These are phyloP conservation scores for Pseudoturritis turrita DNA, from an alignment of 345 rosid species.

Conservation along the genomic window DNA sequence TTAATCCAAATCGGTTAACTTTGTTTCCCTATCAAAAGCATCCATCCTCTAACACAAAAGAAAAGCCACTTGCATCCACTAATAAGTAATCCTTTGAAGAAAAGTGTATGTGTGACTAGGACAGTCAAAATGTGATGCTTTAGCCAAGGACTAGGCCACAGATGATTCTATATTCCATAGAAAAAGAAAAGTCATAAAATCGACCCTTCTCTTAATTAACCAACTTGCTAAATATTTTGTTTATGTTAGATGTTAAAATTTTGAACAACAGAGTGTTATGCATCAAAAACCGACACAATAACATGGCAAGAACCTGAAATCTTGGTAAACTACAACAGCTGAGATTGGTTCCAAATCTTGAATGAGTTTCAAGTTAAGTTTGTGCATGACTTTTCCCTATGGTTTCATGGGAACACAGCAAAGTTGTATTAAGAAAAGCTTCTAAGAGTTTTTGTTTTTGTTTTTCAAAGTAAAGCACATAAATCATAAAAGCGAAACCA, in stretches of 20 bases:
- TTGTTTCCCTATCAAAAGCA: neutral
- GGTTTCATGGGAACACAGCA: neutral
- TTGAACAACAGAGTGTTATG: neutral
- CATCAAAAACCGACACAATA: neutral
- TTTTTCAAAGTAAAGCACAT: conserved; percentile 11
- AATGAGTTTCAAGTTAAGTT: neutral
- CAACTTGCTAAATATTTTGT: conserved; percentile 1
- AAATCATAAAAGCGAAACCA: neutral
- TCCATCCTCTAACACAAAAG: neutral
- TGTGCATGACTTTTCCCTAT: neutral
- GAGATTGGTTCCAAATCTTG: conserved; percentile 2
- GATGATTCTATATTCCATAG: neutral
- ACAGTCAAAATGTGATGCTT: conserved; percentile 12
- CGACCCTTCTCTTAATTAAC: neutral
- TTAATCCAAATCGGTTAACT: conserved; percentile 3
- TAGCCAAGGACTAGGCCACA: neutral
- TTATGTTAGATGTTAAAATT: neutral
- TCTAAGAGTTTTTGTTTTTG: neutral
- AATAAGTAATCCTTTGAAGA: neutral
- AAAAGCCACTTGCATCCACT: conserved; percentile 1
- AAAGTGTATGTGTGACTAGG: conserved; percentile 11
- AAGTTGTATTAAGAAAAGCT: neutral
- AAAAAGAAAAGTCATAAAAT: neutral
- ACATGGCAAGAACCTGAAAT: neutral
- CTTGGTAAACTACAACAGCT: conserved; percentile 2